Percentiles rank a stretch among this genome's conserved stretches.
These are phyloP conservation scores for Meyerozyma sp. DNA, from an alignment of 1,139 yeast species.

Conservation along the genomic window DNA sequence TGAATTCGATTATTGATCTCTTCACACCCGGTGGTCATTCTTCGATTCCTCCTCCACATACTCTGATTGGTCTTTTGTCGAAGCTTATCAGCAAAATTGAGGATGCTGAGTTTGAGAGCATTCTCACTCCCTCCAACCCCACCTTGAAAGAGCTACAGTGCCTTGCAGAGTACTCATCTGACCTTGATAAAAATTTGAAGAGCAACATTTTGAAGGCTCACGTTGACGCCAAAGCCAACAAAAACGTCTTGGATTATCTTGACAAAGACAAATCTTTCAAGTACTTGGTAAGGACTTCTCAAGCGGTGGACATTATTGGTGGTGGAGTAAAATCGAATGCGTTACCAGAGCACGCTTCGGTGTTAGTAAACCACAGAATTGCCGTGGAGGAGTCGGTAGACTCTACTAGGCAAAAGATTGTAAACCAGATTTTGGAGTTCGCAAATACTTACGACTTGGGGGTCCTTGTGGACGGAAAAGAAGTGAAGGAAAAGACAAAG, in stretches of 20 bases:
- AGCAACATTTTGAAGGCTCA: constrained; percentile 38
- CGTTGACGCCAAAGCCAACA: constrained; percentile 35
- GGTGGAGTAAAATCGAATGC: constrained; percentile 75
- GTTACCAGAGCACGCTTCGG: constrained; percentile 60
- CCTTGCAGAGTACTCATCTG: constrained; percentile 34
- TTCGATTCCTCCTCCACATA: constrained; percentile 43
- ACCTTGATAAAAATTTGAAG: constrained; percentile 24
- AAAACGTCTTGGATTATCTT: constrained; percentile 32
- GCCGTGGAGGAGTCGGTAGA: constrained; percentile 45
- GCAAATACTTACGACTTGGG: constrained; percentile 47
- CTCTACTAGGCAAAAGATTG: constrained; percentile 33
- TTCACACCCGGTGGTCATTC: constrained; percentile 47
- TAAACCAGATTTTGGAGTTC: constrained; percentile 29
- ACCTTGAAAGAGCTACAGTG: constrained; percentile 37
- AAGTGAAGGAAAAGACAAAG: constrained; percentile 21
- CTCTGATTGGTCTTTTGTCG: constrained; percentile 42
- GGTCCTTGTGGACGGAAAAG: constrained; percentile 30
- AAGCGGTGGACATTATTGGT: constrained; percentile 61
- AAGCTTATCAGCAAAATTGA: constrained; percentile 35
- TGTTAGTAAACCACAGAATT: constrained; percentile 55
- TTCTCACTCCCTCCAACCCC: constrained; percentile 38
- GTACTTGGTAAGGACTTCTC: constrained; percentile 55
- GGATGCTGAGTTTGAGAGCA: constrained; percentile 25
- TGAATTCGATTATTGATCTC: constrained; percentile 33
- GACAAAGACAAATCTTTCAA: constrained; percentile 16